phyloP scores from a whole-genome alignment of 2,329 filamentous ascomycete genomes.

The Ophiostoma ips region DNA sequence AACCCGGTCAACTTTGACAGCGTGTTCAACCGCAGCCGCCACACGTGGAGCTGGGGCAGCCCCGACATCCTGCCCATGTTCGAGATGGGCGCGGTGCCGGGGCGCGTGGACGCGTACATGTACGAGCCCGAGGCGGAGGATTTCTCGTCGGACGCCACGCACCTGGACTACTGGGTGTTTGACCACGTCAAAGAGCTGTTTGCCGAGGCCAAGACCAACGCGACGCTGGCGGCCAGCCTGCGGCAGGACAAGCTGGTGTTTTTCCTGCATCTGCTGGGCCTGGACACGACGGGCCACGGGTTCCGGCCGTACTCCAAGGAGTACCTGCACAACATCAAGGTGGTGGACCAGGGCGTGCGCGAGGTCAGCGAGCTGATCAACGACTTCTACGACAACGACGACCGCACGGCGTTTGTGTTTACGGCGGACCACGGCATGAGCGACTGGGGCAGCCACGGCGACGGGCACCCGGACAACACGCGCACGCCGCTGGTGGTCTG shows the following conservation, averaged over 20 bases:
- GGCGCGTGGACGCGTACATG: constrained; percentile 71
- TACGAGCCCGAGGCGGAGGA: constrained; percentile 82
- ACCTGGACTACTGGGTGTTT: constrained; percentile 90
- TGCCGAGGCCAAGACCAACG: constrained; percentile 61
- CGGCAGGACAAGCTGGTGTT: constrained; percentile 82
- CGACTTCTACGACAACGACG: constrained; percentile 71
- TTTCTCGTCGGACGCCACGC: constrained; percentile 67
- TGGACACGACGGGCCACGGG: constrained; percentile 80
- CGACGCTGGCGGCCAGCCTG: constrained; percentile 57
- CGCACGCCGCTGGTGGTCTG: constrained; percentile 84
- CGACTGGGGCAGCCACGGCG: constrained; percentile 97
- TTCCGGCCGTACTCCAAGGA: constrained; percentile 89
- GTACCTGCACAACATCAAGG: constrained; percentile 85
- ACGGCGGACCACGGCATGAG: constrained; percentile 99
- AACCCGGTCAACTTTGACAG: constrained; percentile 98
- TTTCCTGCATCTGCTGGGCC: constrained; percentile 81
- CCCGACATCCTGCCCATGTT: constrained; percentile 98
- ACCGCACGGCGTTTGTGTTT: constrained; percentile 86
- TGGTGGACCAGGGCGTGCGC: constrained; percentile 81
- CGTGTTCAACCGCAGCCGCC: constrained; percentile 89
- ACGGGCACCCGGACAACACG: constrained; percentile 94
- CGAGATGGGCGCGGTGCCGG: constrained; percentile 75
- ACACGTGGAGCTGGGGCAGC: constrained; percentile 99
- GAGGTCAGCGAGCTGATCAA: constrained; percentile 72
- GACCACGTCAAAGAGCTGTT: constrained; percentile 85